Evolutionary conservation across 1,284 basidiomycete species (phyloP), one percentile per base, ranked within the genome.

Genomic region (Cutaneotrichosporon sp.): DNA sequence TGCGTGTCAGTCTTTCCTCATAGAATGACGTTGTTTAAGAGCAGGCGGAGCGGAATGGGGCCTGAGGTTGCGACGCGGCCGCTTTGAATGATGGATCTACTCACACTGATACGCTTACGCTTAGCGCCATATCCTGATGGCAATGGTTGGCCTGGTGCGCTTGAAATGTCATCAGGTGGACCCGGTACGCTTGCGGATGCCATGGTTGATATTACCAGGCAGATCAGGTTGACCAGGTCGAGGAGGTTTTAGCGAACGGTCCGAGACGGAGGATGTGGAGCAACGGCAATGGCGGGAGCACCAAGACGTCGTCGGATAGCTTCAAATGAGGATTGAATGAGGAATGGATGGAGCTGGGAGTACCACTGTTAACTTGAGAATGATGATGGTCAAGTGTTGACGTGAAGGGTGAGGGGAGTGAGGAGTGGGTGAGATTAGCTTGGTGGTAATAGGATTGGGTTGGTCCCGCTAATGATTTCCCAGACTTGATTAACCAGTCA

Each of bases 21-120:
- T 7, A 18, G 18, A 42, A 18, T 16, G 40, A 13, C 11, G 34
- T 36, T 36, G 34, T 36, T 36, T 36, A 36, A 1, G 34, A 36
- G 34, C 34, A 36, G 34, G 8, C 8, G 11, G 7, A 13, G 34
- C 34, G 34, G 34, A 47, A n/a, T 22, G 10, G 11, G n/a, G 21
- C 1, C 49, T 50, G 10, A 21, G 18, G 18, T 22, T n/a, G 16
- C 18, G 21, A 22, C 21, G 21, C 4, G n/a, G n/a, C 49, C 10
- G 11, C 26, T 2, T 26, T 7, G 49, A 50, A 50, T 16, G 40
- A 13, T 42, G 13, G 14, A 13, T 42, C 40, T 13, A 56, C 55
- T 56, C 36, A 56, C 55, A 21, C 36, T 42, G 36, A 56, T 38
- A 16, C 55, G 55, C 38, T 56, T 56, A 10, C 55, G 55, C 55